Evolutionary conservation across 2,329 filamentous ascomycete genomes (phyloP).

Genomic region (Penicillium sp.): DNA sequence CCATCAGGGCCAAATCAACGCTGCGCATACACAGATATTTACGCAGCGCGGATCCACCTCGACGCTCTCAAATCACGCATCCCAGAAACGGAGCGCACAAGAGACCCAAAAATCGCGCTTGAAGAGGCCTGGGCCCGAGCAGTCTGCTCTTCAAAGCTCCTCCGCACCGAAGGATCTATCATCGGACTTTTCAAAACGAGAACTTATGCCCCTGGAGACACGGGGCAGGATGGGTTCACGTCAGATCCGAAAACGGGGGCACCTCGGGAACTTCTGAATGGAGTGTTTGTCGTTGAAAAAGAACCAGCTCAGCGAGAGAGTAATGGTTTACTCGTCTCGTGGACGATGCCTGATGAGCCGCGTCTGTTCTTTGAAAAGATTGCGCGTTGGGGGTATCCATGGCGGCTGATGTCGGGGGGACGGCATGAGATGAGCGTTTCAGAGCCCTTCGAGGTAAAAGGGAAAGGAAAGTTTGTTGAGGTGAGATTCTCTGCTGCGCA

Average conservation of each 20-base stretch:
- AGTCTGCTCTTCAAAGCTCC: slow-evolving; percentile 16
- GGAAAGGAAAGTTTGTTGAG: slow-evolving; percentile 24
- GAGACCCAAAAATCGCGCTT: slow-evolving; percentile 12
- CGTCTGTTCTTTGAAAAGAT: slow-evolving; percentile 32
- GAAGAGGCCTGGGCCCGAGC: slow-evolving; percentile 29
- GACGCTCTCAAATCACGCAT: slow-evolving; percentile 15
- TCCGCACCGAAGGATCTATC: slow-evolving; percentile 24
- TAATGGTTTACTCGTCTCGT: slow-evolving; percentile 26
- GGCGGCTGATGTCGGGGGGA: slow-evolving; percentile 20
- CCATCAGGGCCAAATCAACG: slow-evolving; percentile 21
- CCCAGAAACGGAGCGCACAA: not conserved
- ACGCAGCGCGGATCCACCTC: slow-evolving; percentile 26
- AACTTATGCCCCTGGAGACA: slow-evolving; percentile 24
- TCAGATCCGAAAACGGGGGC: not conserved
- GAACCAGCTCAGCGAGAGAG: slow-evolving; percentile 12
- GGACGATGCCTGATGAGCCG: slow-evolving; percentile 22
- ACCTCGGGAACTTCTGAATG: slow-evolving; percentile 25
- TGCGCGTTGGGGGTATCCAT: slow-evolving; percentile 34
- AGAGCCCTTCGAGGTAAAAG: slow-evolving; percentile 21
- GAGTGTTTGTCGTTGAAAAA: slow-evolving; percentile 21
- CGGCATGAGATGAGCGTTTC: slow-evolving; percentile 26
- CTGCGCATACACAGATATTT: slow-evolving; percentile 32
- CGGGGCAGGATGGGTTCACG: slow-evolving; percentile 19
- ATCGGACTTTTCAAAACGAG: slow-evolving; percentile 16
- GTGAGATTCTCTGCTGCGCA: slow-evolving; percentile 33